These are phyloP conservation scores for Primulina eburnea DNA, from an alignment of 257 asterid genomes.

Conservation along the genomic window DNA sequence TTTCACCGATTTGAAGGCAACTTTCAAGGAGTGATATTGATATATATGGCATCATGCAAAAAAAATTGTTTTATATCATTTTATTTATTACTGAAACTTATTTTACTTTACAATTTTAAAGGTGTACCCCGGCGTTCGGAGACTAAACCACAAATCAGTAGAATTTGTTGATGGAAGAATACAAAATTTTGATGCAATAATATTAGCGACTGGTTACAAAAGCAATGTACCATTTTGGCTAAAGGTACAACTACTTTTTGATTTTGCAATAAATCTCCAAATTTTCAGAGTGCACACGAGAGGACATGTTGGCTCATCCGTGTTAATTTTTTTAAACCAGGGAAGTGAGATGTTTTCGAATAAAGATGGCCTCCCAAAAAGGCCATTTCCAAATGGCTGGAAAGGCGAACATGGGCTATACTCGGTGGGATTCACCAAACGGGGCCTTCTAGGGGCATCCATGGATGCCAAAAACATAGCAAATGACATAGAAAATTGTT, in stretches of 20 bases:
- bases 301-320: constrained; percentile 27
- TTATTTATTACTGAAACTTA: neutral
- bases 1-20: too few species aligned
- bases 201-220: constrained; percentile 35
- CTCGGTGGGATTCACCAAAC: constrained; percentile 96
- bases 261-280: neutral
- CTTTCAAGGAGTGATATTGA: too few species aligned
- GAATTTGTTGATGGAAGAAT: constrained; percentile 28
- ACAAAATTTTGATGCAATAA: constrained; percentile 31
- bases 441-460: constrained; percentile 96
- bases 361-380: constrained; percentile 85
- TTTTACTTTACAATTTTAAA: neutral
- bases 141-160: constrained; percentile 15
- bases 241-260: constrained; percentile 20
- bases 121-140: constrained; percentile 29
- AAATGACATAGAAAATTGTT: constrained; percentile 45
- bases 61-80: too few species aligned
- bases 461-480: constrained; percentile 87
- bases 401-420: constrained; percentile 85
- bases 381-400: constrained; percentile 94
- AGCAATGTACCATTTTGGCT: constrained; percentile 35
- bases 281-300: neutral
- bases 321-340: constrained; percentile 27
- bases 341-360: constrained; percentile 77
- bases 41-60: neutral